Evolutionary conservation across 139 green algal species (phyloP).

Genomic region (Chlorella ohadii): DNA sequence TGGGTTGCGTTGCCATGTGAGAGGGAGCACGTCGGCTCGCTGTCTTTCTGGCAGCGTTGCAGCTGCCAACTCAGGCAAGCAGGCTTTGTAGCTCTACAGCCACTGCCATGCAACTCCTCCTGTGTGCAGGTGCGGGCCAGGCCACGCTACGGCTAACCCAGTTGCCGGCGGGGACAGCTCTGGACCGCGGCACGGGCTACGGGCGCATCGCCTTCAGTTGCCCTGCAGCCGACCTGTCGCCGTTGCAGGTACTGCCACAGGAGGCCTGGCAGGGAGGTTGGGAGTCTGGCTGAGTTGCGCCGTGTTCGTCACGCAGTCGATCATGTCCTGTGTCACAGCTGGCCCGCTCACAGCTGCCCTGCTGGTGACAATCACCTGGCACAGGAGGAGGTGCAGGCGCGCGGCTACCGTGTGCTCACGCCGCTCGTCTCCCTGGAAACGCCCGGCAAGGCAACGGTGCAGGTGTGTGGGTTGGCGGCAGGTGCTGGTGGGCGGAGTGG

Average conservation of each 20-base stretch:
- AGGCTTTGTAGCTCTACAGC: neutral
- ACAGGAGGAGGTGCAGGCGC: constrained; percentile 24
- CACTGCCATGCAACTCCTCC: neutral
- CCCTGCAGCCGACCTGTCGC: constrained; percentile 45
- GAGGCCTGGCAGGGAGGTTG: neutral
- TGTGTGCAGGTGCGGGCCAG: constrained; percentile 22
- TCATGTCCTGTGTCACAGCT: no score
- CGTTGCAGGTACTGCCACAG: constrained; percentile 44
- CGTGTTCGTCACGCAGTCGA: no score
- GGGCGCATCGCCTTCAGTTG: constrained; percentile 61
- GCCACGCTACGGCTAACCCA: constrained; percentile 48
- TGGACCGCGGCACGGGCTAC: constrained; percentile 51
- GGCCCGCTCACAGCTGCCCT: neutral
- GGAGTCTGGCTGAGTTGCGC: no score
- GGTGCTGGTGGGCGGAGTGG: no score
- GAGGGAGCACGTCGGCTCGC: neutral
- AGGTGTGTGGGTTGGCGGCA: constrained; percentile 4
- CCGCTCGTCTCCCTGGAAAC: constrained; percentile 63
- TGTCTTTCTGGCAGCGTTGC: neutral
- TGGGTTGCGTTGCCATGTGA: neutral
- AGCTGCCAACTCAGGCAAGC: no score
- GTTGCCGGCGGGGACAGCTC: constrained; percentile 25
- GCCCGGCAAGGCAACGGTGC: constrained; percentile 62
- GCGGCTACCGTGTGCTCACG: constrained; percentile 48
- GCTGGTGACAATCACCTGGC: neutral